Base-by-base conservation (phyloP, 1,139 yeast species). In the Saccharomyces pastorianus region DNA sequence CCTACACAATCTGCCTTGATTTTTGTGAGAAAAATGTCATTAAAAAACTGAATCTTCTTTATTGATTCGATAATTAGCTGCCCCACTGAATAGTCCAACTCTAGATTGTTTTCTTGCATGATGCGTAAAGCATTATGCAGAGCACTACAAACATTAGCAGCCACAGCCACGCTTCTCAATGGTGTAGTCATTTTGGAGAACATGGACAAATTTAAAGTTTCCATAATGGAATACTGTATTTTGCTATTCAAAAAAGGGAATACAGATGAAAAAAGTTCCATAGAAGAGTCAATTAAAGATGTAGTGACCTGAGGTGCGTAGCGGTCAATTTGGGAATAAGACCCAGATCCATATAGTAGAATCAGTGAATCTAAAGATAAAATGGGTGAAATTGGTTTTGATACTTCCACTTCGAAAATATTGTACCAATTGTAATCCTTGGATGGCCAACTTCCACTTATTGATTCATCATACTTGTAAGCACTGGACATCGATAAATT, bases 161-260 rank as follows among this genome's bases (percentile, higher is more conserved):
- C 70, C 9, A 85, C 74, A 0, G 93, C 88, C 1, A 70, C 70
- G 46, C 67, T 73, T 68, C 78, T 71, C n/a, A 71, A 59, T 26
- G 68, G 58, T 31, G 66, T 61, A 41, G 72, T 59, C 46, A 70
- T 59, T 64, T 64, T 70, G 38, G 73, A 71, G 48, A 73, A 67
- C 44, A 82, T 60, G 6, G 84, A 80, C 2, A 83, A 75, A 61
- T 91, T 77, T 58, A 93, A 72, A 57, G 85, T 90, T 61, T 91
- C 98, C 49, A 93, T 70, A 41, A 93, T 76, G 1, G 97, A 89
- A 55, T 86, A 84, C 65, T 93, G 97, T 54, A 93, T 86, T 59
- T 89, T 88, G 8, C 81, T 71, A n/a, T 91, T 81, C 61, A 93
- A 78, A 57, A 78, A 75, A 0, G 96, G 89, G 61, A 93, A 86